phyloP scores from a whole-genome alignment of 345 rosid species.

The Litchi chinensis region DNA sequence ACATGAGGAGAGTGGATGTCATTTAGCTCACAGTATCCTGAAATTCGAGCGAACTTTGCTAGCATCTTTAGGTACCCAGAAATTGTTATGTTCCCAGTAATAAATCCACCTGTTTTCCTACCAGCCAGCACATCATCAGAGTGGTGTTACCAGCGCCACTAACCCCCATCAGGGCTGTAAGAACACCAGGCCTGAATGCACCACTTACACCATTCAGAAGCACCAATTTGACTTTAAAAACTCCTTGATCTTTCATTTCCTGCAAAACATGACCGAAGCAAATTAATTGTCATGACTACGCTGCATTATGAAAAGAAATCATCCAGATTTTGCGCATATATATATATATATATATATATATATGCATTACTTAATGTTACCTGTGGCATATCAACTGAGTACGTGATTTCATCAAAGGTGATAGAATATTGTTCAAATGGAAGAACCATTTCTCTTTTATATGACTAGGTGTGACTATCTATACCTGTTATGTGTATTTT shows the following conservation, averaged over 20 bases:
- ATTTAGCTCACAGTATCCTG: constrained; percentile 56
- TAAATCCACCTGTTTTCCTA: constrained; percentile 51
- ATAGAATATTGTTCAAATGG: constrained; percentile 47
- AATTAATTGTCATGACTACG: not conserved
- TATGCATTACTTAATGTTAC: not conserved
- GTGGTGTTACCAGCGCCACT: constrained; percentile 60
- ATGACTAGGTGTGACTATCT: too few relatives aligned
- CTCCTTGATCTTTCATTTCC: too few relatives aligned
- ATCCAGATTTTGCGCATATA: not conserved
- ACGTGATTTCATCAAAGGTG: constrained; percentile 39
- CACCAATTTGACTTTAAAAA: too few relatives aligned
- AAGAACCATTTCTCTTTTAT: constrained; percentile 50
- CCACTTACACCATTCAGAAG: too few relatives aligned
- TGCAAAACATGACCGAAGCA: too few relatives aligned
- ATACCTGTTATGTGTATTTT: too few relatives aligned
- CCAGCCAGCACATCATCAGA: constrained; percentile 56
- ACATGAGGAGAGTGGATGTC: constrained; percentile 56
- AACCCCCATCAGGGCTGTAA: constrained; percentile 58
- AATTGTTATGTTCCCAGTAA: constrained; percentile 37
- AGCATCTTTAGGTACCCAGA: constrained; percentile 57
- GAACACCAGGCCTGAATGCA: constrained; percentile 49
- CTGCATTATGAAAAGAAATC: not conserved
- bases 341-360: too few relatives aligned
- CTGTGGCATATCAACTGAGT: constrained; percentile 42
- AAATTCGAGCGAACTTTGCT: constrained; percentile 50